Evolutionary conservation across 768 basidiomycete genomes (phyloP), one percentile per base, ranked within the genome.

Genomic region (Pisolithus marmoratus): DNA sequence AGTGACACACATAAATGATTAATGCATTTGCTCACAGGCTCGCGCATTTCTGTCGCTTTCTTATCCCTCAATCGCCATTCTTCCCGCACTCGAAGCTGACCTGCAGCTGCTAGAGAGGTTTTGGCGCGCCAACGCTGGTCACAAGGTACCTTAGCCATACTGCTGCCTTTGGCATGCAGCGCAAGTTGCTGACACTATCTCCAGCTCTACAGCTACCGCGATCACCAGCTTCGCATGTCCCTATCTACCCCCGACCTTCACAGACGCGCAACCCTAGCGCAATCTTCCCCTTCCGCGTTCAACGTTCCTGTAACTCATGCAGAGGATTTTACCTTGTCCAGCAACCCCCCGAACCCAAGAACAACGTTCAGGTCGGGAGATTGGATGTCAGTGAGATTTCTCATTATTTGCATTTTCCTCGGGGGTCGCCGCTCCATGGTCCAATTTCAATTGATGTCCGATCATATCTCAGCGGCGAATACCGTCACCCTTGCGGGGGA

Each of bases 291-390:
- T 0, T 50, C 55, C 14, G 27, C 45, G 5, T 56, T 46, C 7
- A 2, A 42, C 8, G 31, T 48, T 0, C 29, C 46, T 4, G 12
- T 22, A 1, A 8, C 52, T 17, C 66, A 63, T 11, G 40, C 54
- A 3, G 63, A 68, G 43, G 76, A 77, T 31, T 84, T 81, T 54
- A 74, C 80, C 5, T 72, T 86, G 48, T 87, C 85, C 17, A 80
- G 65, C 58, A 87, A 87, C 57, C 85, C 85, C 5, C 85, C 85
- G 12, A 87, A 86, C 61, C 81, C 83, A 14, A 76, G 78, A 59
- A 80, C 78, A 3, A 80, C 72, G 58, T 87, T 87, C 65, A 74
- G 85, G 58, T 70, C 77, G 5, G 85, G 85, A 15, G 85, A 87
- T 61, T 87, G 85, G 85, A 85, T 87, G 85, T 87, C 62, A 71